A percentile compares a stretch with the other conserved stretches of the same genome.
phyloP scores from a whole-genome alignment of 768 basidiomycete genomes.

The Panaeolus papilionaceus region DNA sequence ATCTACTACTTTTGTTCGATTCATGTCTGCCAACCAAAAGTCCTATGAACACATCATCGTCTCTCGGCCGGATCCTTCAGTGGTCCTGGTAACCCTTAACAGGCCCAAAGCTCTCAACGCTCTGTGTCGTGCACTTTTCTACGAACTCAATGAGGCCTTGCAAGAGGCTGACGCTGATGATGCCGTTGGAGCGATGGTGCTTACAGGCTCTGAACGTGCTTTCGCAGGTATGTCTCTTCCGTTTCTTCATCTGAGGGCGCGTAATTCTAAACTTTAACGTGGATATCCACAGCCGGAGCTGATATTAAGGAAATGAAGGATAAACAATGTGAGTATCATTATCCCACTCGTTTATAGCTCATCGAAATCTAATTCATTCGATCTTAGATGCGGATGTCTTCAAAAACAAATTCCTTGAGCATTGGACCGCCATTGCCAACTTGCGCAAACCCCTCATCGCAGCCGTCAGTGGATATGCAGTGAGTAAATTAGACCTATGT shows the following conservation, averaged over 20 bases:
- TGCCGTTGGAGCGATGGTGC: constrained; percentile 80
- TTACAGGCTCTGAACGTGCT: constrained; percentile 91
- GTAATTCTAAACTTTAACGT: not conserved
- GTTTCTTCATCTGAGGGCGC: not conserved
- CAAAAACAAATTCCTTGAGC: constrained; percentile 82
- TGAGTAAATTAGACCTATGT: constrained; percentile 40
- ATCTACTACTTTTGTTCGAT: constrained; percentile 35
- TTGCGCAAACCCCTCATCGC: constrained; percentile 95
- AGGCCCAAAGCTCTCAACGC: constrained; percentile 93
- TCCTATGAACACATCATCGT: constrained; percentile 71
- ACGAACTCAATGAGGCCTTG: constrained; percentile 82
- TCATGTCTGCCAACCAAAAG: constrained; percentile 54
- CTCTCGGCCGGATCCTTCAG: constrained; percentile 69
- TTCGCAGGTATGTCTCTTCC: constrained; percentile 81
- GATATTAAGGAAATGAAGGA: constrained; percentile 99
- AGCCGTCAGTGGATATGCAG: constrained; percentile 94
- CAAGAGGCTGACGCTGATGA: constrained; percentile 73
- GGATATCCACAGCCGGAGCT: constrained; percentile 72
- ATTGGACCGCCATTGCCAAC: constrained; percentile 77
- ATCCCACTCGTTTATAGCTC: constrained; percentile 7
- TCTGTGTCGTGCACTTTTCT: constrained; percentile 79
- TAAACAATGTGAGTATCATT: constrained; percentile 74
- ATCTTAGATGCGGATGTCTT: constrained; percentile 82
- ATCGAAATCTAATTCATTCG: not conserved
- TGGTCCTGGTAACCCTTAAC: constrained; percentile 86